These are phyloP conservation scores for Capsella rubella DNA, from an alignment of 441 rosid genomes.

Conservation along the genomic window DNA sequence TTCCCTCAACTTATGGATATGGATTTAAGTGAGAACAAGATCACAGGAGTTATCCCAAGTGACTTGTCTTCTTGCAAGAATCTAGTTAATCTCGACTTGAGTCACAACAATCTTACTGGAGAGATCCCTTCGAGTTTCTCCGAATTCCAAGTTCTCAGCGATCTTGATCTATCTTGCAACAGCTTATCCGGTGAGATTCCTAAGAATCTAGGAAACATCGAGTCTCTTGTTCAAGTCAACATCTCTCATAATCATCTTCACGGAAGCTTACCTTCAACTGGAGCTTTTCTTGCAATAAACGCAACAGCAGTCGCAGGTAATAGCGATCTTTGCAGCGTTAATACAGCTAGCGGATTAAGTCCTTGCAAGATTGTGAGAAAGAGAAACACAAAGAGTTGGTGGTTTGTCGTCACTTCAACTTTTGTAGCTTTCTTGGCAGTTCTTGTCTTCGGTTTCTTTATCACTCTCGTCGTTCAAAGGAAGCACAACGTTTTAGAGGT, in stretches of 20 bases:
- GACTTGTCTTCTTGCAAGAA: slow-evolving; percentile 73
- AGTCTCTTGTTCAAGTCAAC: slow-evolving; percentile 80
- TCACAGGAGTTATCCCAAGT: slow-evolving; percentile 67
- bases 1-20: slow-evolving; percentile 65
- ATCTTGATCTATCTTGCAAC: slow-evolving; percentile 78
- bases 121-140: slow-evolving; percentile 64
- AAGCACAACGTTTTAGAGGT: slow-evolving; percentile 46
- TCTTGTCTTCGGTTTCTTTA: slow-evolving; percentile 46
- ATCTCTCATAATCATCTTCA: slow-evolving; percentile 76
- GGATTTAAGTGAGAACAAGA: slow-evolving; percentile 62
- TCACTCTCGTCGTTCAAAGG: slow-evolving; percentile 42
- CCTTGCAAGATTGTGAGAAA: slow-evolving; percentile 59
- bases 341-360: slow-evolving; percentile 50
- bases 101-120: slow-evolving; percentile 71
- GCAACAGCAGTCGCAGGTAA: slow-evolving; percentile 72
- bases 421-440: slow-evolving; percentile 47
- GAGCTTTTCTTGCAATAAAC: slow-evolving; percentile 80
- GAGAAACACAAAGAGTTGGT: slow-evolving; percentile 46
- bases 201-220: slow-evolving; percentile 57
- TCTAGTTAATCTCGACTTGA: slow-evolving; percentile 78
- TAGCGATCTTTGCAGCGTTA: slow-evolving; percentile 52
- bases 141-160: slow-evolving; percentile 71
- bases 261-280: slow-evolving; percentile 72
- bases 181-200: slow-evolving; percentile 72
- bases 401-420: slow-evolving; percentile 54